Evolutionary conservation across 1,284 basidiomycete genomes (phyloP).

Genomic region (Trametes versicolor): DNA sequence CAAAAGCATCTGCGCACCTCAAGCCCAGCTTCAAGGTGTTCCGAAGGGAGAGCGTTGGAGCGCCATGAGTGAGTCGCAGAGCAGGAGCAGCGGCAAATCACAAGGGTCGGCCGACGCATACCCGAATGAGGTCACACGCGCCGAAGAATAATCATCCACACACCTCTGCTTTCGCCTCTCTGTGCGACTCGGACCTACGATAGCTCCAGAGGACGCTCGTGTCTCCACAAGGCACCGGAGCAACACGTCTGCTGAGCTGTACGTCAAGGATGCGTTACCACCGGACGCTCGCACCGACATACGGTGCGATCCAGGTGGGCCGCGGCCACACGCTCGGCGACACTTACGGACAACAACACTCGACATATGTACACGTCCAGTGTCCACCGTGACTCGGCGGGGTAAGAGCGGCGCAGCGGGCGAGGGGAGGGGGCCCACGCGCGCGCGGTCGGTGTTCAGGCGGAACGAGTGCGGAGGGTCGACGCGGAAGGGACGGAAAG

Average conservation of each 20-base stretch:
- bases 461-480: slow-evolving; percentile 27
- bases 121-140: slow-evolving; percentile 16
- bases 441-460: slow-evolving; percentile 16
- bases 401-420: slow-evolving; percentile 21
- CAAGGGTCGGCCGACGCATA: slow-evolving; percentile 22
- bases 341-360: no score
- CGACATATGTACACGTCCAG: background rate
- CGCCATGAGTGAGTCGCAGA: no score
- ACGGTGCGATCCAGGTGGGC: background rate
- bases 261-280: background rate
- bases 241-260: background rate
- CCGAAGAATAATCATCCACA: background rate
- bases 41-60: no score
- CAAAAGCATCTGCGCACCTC: no score
- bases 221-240: background rate
- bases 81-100: slow-evolving; percentile 11
- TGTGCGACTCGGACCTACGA: background rate
- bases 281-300: background rate
- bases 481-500: slow-evolving; percentile 14
- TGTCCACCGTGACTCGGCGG: slow-evolving; percentile 3
- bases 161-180: background rate
- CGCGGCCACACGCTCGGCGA: slow-evolving; percentile 11
- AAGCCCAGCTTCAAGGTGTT: no score
- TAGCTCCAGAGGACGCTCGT: background rate
- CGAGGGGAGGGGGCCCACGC: slow-evolving; percentile 5